These are phyloP conservation scores for Naematelia aurantialba DNA, from an alignment of 768 basidiomycete species.

Conservation along the genomic window DNA sequence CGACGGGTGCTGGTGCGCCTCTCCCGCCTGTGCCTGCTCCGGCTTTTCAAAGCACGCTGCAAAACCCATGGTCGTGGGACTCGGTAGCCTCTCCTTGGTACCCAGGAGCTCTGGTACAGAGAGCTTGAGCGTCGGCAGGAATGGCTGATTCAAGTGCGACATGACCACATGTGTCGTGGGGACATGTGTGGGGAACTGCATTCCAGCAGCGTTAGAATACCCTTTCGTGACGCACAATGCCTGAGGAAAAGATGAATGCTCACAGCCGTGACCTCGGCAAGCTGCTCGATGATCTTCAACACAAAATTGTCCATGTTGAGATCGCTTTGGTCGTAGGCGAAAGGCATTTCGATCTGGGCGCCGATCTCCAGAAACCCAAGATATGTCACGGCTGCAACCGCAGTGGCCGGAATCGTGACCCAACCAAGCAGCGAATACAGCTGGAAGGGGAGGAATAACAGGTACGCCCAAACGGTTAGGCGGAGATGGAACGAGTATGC, in stretches of 20 bases:
- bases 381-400: constrained; percentile 67
- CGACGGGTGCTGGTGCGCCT: constrained; percentile 1
- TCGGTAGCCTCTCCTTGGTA: background rate
- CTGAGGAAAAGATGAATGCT: constrained; percentile 31
- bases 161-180: constrained; percentile 58
- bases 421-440: constrained; percentile 62
- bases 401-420: constrained; percentile 65
- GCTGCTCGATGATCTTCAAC: constrained; percentile 62
- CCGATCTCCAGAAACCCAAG: constrained; percentile 70
- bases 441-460: constrained; percentile 75
- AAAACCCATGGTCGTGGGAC: constrained; percentile 24
- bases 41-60: constrained; percentile 12
- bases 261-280: constrained; percentile 67
- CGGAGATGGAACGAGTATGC: constrained; percentile 41
- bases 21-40: background rate
- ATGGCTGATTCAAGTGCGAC: constrained; percentile 63
- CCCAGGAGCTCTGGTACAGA: constrained; percentile 58
- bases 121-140: constrained; percentile 63
- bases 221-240: background rate
- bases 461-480: constrained; percentile 53
- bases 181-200: constrained; percentile 59
- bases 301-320: constrained; percentile 63
- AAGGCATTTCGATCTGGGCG: constrained; percentile 33
- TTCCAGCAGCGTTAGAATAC: constrained; percentile 4
- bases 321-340: constrained; percentile 39